These are phyloP conservation scores for Naganishia onofrii DNA, from an alignment of 768 basidiomycete genomes.

Conservation along the genomic window DNA sequence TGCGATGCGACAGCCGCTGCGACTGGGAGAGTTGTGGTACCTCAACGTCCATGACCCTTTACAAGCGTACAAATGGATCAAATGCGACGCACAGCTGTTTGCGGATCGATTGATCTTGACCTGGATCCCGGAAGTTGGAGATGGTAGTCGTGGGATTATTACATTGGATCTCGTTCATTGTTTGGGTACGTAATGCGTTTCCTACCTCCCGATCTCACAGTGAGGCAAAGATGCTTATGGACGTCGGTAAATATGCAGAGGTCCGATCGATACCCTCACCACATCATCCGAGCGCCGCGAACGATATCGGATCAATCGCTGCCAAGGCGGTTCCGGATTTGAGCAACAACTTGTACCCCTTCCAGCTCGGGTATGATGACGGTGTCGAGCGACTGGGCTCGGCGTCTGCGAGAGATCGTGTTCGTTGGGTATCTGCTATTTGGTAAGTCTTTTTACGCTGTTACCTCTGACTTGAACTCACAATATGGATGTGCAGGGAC, in stretches of 20 bases:
- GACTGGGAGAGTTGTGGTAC: slow-evolving; percentile 83
- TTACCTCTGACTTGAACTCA: slow-evolving; percentile 5
- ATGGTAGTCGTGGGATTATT: slow-evolving; percentile 79
- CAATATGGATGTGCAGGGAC: slow-evolving; percentile 60
- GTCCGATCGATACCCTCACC: slow-evolving; percentile 80
- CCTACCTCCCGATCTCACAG: background rate
- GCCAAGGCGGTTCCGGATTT: slow-evolving; percentile 62
- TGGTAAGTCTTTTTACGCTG: slow-evolving; percentile 61
- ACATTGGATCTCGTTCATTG: slow-evolving; percentile 84
- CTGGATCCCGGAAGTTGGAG: slow-evolving; percentile 75
- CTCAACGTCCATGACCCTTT: slow-evolving; percentile 82
- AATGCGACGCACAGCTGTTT: slow-evolving; percentile 76
- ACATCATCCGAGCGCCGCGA: slow-evolving; percentile 71
- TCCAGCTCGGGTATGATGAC: slow-evolving; percentile 84
- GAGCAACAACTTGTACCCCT: slow-evolving; percentile 74
- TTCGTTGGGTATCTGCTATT: slow-evolving; percentile 86
- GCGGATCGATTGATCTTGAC: slow-evolving; percentile 70
- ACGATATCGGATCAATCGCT: slow-evolving; percentile 82
- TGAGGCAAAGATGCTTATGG: background rate
- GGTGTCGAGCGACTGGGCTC: slow-evolving; percentile 83
- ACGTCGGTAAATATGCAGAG: slow-evolving; percentile 56
- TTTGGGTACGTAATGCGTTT: slow-evolving; percentile 49
- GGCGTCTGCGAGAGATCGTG: slow-evolving; percentile 80
- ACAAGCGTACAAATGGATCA: slow-evolving; percentile 75
- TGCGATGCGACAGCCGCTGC: slow-evolving; percentile 75